Evolutionary conservation across 139 green algal genomes (phyloP).

Genomic region (Edaphochlamys debaryana): DNA sequence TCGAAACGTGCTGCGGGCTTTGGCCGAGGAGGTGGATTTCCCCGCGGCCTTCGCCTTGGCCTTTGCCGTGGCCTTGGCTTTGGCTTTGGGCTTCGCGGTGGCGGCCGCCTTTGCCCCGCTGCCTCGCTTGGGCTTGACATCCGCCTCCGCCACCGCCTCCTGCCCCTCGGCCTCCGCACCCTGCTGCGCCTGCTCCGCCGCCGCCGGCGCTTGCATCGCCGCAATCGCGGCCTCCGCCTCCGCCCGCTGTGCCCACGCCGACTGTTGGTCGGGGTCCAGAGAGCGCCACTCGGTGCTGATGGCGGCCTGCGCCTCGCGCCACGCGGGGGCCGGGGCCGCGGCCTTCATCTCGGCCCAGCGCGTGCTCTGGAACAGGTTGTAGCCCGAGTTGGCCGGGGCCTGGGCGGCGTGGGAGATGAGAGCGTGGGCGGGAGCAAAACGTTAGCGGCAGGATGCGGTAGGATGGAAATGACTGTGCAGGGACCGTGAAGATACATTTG

Average conservation of each 20-base stretch:
- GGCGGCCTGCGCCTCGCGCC: not conserved
- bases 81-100: not conserved
- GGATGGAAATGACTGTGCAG: not conserved
- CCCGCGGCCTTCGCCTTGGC: not conserved
- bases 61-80: not conserved
- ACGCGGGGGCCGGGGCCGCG: not conserved
- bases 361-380: not conserved
- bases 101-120: not conserved
- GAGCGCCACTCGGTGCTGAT: conserved; percentile 26
- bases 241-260: not conserved
- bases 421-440: not conserved
- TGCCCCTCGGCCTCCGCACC: not conserved
- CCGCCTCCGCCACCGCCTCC: no score
- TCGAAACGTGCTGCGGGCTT: not conserved
- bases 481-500: no score
- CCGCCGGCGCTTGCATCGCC: not conserved
- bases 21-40: not conserved
- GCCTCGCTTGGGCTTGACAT: not conserved
- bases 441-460: no score
- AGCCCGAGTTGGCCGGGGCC: not conserved
- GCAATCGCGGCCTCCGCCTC: not conserved
- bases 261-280: conserved; percentile 3
- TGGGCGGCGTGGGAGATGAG: no score
- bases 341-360: conserved; percentile 3
- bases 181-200: not conserved